phyloP scores from a whole-genome alignment of 805 yeast genomes.

The Zygoascus flipseniorum region DNA sequence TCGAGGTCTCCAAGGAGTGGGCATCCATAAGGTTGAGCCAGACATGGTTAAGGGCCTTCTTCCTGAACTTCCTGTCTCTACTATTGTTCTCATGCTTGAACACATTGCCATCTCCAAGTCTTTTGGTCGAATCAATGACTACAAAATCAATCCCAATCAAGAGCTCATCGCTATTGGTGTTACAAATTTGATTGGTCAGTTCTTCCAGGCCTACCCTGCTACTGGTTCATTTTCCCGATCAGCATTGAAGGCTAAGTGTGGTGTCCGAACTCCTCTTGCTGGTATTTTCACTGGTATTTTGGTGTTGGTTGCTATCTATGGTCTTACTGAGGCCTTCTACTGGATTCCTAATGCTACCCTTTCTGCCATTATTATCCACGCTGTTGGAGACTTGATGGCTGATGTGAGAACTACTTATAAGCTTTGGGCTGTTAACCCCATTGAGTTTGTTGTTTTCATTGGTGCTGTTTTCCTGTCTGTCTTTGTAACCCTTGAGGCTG shows the following conservation, averaged over 20 bases:
- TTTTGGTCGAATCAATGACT: constrained; percentile 86
- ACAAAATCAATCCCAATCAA: constrained; percentile 86
- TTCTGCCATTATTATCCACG: constrained; percentile 84
- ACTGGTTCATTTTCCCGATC: constrained; percentile 95
- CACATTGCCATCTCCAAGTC: constrained; percentile 92
- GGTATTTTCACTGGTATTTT: constrained; percentile 86
- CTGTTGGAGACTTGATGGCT: constrained; percentile 79
- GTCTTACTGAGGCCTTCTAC: constrained; percentile 73
- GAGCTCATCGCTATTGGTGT: constrained; percentile 91
- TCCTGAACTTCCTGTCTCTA: constrained; percentile 76
- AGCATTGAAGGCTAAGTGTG: constrained; percentile 90
- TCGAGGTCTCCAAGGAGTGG: constrained; percentile 69
- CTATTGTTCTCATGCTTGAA: constrained; percentile 73
- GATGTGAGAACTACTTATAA: constrained; percentile 39
- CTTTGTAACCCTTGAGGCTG: constrained; percentile 73
- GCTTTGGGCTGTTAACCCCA: constrained; percentile 64
- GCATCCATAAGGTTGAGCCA: constrained; percentile 56
- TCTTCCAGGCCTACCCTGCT: constrained; percentile 89
- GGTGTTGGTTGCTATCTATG: constrained; percentile 78
- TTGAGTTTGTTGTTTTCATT: constrained; percentile 65
- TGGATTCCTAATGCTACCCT: constrained; percentile 87
- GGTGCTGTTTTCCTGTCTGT: constrained; percentile 68
- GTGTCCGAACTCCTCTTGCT: constrained; percentile 89
- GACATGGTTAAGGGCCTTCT: constrained; percentile 56
- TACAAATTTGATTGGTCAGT: constrained; percentile 82